Conservation (phyloP, 75 land plant species). For the Picea glauca region DNA sequence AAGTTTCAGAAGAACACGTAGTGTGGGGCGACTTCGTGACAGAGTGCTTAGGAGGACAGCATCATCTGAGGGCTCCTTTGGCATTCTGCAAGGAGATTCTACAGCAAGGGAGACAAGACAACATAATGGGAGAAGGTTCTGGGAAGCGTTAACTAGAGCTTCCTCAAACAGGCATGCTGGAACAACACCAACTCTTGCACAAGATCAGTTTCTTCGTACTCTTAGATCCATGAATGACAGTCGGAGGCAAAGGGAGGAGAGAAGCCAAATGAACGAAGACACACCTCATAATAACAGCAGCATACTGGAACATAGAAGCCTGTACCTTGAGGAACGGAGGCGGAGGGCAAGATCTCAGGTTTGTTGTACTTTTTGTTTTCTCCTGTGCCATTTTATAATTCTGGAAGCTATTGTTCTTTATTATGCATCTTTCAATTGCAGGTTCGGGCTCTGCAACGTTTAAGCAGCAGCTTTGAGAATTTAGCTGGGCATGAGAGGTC, state of each 20-base stretch:
- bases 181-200: conserved; percentile 14
- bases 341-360: conserved; percentile 92
- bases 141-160: conserved; percentile 33
- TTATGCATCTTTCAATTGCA: conserved; percentile 15
- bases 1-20: conserved; percentile 54
- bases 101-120: conserved; percentile 35
- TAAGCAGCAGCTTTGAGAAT: conserved; percentile 71
- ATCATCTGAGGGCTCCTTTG: conserved; percentile 31
- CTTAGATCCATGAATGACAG: conserved; percentile 20
- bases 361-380: conserved; percentile 7
- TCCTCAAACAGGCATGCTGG: conserved; percentile 22
- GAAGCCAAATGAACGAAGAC: conserved; percentile 24
- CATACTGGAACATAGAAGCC: conserved; percentile 44
- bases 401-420: background rate
- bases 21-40: conserved; percentile 71
- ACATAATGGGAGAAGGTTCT: conserved; percentile 28
- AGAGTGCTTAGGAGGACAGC: conserved; percentile 59
- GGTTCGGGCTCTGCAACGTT: conserved; percentile 83
- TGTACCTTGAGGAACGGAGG: conserved; percentile 70
- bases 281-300: conserved; percentile 28
- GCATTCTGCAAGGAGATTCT: conserved; percentile 32
- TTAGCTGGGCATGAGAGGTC: conserved; percentile 71
- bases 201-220: conserved; percentile 14
- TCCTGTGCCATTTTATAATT: background rate
- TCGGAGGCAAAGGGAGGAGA: conserved; percentile 23